A percentile compares a stretch with the other conserved stretches of the same genome.
Evolutionary conservation across 331 rosid species (phyloP).

Genomic region (Ulmus americana): DNA sequence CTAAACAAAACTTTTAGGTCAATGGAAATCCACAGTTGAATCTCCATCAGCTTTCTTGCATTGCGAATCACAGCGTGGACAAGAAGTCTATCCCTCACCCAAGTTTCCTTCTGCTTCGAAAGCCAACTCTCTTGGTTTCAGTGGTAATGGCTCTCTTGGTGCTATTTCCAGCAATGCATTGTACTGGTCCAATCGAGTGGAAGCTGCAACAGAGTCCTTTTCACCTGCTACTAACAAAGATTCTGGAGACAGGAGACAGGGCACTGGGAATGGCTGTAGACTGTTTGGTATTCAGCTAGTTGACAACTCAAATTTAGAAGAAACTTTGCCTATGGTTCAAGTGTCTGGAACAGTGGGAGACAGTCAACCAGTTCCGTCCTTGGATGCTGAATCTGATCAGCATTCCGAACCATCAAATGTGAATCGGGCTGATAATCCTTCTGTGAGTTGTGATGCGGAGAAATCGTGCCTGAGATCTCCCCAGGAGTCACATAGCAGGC

Average conservation of each 20-base stretch:
- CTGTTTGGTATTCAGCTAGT: constrained; percentile 81
- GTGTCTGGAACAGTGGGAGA: constrained; percentile 47
- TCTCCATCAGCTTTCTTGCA: constrained; percentile 54
- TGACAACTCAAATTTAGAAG: constrained; percentile 53
- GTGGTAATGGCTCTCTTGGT: constrained; percentile 54
- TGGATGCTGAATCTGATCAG: constrained; percentile 72
- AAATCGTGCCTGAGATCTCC: constrained; percentile 79
- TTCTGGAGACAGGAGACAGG: constrained; percentile 61
- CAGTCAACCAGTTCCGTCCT: constrained; percentile 41
- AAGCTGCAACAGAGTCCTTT: constrained; percentile 51
- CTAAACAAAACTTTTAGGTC: constrained; percentile 35
- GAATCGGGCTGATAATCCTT: constrained; percentile 69
- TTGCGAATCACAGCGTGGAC: constrained; percentile 54
- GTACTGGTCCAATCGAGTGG: constrained; percentile 62
- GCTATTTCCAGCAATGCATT: constrained; percentile 53
- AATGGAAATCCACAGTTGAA: constrained; percentile 69
- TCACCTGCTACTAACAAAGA: constrained; percentile 53
- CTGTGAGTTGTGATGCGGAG: constrained; percentile 80
- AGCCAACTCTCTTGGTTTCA: constrained; percentile 50
- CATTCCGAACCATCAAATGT: constrained; percentile 82
- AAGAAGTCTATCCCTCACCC: constrained; percentile 55
- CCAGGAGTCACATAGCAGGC: constrained; percentile 81
- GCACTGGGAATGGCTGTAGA: constrained; percentile 67
- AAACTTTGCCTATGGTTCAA: constrained; percentile 38
- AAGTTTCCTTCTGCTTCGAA: constrained; percentile 53